A percentile compares a stretch with the other conserved stretches of the same genome.
Conservation (phyloP, 495 filamentous ascomycete species). For the Aspergillus avenaceus region DNA sequence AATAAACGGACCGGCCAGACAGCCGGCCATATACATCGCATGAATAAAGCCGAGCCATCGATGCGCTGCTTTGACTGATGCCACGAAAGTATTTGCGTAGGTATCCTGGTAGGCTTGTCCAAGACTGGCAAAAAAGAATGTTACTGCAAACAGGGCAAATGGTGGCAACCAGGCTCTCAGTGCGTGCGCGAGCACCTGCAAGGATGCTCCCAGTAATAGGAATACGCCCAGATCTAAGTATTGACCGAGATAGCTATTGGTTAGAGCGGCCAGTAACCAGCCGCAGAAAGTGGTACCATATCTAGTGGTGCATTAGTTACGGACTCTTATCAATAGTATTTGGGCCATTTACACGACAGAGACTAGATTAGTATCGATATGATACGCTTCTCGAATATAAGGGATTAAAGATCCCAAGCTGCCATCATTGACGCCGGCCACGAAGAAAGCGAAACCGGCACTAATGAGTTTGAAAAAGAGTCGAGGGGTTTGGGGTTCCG, state of each 20-base stretch:
- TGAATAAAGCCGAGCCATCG: conserved; percentile 33
- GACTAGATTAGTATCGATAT: conserved; percentile 40
- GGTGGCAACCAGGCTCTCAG: conserved; percentile 26
- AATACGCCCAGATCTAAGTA: conserved; percentile 26
- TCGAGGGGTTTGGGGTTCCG: conserved; percentile 1
- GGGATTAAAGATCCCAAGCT: conserved; percentile 51
- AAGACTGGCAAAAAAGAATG: conserved; percentile 29
- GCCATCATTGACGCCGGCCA: conserved; percentile 41
- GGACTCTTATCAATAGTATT: too few species aligned
- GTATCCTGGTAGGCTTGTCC: conserved; percentile 34
- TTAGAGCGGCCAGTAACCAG: conserved; percentile 29
- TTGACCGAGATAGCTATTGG: conserved; percentile 24
- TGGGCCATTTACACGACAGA: conserved; percentile 14
- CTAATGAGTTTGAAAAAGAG: conserved; percentile 23
- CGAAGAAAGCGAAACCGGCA: conserved; percentile 25
- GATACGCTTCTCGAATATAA: conserved; percentile 47
- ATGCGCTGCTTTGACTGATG: conserved; percentile 21
- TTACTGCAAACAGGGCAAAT: conserved; percentile 24
- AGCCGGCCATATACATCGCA: conserved; percentile 34
- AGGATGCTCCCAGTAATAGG: conserved; percentile 17
- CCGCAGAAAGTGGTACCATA: conserved; percentile 29
- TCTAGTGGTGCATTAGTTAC: neutral
- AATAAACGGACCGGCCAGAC: conserved; percentile 26
- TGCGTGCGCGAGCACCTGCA: conserved; percentile 26
- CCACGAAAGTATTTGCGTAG: conserved; percentile 30